A percentile compares a stretch with the other conserved stretches of the same genome.
Evolutionary conservation across 441 rosid species (phyloP).

Genomic region (Aquilaria agallochum): DNA sequence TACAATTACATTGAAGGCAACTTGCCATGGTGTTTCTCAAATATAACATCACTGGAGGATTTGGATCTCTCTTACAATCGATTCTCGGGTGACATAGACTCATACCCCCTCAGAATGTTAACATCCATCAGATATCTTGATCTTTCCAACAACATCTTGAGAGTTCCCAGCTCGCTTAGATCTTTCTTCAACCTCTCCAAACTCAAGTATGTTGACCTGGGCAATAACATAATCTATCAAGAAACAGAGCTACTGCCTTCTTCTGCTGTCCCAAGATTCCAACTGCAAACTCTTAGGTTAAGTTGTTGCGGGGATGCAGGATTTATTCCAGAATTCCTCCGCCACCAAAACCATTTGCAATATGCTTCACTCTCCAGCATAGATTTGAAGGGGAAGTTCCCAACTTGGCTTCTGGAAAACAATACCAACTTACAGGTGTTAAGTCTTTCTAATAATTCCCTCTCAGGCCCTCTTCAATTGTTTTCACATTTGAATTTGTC

Average conservation of each 20-base stretch:
- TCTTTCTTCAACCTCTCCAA: constrained; percentile 23
- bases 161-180: not conserved
- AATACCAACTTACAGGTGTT: not conserved
- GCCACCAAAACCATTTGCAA: too few relatives aligned
- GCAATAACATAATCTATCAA: not conserved
- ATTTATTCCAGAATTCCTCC: too few relatives aligned
- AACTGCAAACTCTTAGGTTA: not conserved
- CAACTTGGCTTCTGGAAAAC: constrained; percentile 5
- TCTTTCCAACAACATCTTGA: constrained; percentile 8
- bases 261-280: constrained; percentile 1
- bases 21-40: too few relatives aligned
- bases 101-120: too few relatives aligned
- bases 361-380: too few relatives aligned
- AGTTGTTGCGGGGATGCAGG: not conserved
- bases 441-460: not conserved
- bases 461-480: too few relatives aligned
- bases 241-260: not conserved
- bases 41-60: too few relatives aligned
- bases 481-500: too few relatives aligned
- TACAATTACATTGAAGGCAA: too few relatives aligned
- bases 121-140: too few relatives aligned
- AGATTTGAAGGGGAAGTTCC: not conserved
- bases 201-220: not conserved
- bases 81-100: too few relatives aligned
- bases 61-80: too few relatives aligned